These are phyloP conservation scores for Comarum palustre DNA, from an alignment of 306 rosid species.

Conservation along the genomic window DNA sequence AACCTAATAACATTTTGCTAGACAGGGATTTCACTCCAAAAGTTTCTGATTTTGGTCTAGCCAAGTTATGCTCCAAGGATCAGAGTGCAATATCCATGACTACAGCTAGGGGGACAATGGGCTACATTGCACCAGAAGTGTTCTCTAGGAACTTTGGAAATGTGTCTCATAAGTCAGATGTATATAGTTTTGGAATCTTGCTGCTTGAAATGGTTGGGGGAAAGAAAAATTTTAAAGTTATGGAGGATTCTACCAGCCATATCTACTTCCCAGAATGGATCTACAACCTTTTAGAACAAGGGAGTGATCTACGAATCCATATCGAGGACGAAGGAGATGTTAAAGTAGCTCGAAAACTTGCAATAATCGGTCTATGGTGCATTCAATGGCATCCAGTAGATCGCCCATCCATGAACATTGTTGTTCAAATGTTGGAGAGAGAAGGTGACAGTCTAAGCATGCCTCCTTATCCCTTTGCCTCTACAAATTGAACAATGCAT, in stretches of 20 bases:
- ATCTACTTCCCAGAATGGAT: slow-evolving; percentile 1
- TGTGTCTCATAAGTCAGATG: neutral
- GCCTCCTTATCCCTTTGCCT: slow-evolving; percentile 3
- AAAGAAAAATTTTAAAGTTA: neutral
- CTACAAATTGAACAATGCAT: neutral
- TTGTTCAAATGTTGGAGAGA: slow-evolving; percentile 1
- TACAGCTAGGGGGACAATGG: neutral
- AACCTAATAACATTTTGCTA: neutral
- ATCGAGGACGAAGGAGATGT: neutral
- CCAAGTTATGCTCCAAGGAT: neutral
- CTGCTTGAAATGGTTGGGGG: slow-evolving; percentile 2
- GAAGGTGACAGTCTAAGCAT: neutral
- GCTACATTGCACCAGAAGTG: neutral
- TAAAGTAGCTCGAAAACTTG: neutral
- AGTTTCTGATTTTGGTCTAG: neutral
- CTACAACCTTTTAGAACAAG: slow-evolving; percentile 1
- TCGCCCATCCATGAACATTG: neutral
- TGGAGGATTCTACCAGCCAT: neutral
- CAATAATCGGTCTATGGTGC: neutral
- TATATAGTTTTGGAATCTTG: neutral
- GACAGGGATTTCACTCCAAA: neutral
- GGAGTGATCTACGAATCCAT: neutral
- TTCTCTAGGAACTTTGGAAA: neutral
- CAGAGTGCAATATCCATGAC: neutral
- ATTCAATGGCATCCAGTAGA: neutral